phyloP scores from a whole-genome alignment of 768 basidiomycete species.

The Mycena venus region DNA sequence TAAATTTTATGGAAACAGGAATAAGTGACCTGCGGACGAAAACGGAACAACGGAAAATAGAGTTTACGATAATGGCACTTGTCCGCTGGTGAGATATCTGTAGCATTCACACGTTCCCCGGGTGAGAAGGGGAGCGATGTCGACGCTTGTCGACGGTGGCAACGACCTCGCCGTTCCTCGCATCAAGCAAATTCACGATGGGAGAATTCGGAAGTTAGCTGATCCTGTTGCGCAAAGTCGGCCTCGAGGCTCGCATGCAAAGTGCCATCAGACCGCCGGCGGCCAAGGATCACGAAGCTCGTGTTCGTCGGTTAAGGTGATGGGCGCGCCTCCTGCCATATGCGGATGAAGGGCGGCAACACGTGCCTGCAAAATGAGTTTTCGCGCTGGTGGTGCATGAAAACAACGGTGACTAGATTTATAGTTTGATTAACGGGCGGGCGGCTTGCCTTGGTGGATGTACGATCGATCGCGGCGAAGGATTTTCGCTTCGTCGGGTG shows the following conservation, averaged over 20 bases:
- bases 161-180: neutral
- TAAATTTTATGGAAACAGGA: neutral
- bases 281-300: neutral
- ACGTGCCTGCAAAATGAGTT: conserved; percentile 16
- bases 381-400: neutral
- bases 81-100: conserved; percentile 1
- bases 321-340: neutral
- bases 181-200: conserved; percentile 5
- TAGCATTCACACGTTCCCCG: conserved; percentile 5
- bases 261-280: conserved; percentile 17
- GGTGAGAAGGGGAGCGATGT: conserved; percentile 8
- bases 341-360: conserved; percentile 23
- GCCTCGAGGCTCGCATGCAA: conserved; percentile 30
- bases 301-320: neutral
- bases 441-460: neutral
- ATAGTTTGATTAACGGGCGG: conserved; percentile 3
- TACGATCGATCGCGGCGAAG: conserved; percentile 4
- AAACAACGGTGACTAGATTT: neutral
- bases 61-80: neutral
- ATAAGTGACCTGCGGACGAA: neutral
- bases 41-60: conserved; percentile 5
- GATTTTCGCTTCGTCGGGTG: conserved; percentile 22
- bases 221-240: conserved; percentile 13
- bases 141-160: neutral
- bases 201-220: neutral